Evolutionary conservation across 306 rosid genomes (phyloP), one percentile per base, ranked within the genome.

Genomic region (Medicago ruthenica): DNA sequence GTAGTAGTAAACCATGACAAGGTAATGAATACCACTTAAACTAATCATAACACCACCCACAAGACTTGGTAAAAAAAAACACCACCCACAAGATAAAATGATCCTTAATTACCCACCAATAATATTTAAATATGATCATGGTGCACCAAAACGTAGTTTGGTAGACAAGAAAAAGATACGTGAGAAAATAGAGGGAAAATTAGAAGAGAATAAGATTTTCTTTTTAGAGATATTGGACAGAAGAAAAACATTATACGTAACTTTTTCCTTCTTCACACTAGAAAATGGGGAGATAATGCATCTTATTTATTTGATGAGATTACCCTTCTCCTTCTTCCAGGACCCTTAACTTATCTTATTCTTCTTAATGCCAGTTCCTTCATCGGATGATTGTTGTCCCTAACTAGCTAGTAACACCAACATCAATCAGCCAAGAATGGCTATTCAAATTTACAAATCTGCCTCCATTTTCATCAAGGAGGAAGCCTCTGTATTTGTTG

Each of bases 391-490:
- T 27, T 27, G 31, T 24, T 59, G 17, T 24, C 18, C 17, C 40
- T 59, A 2, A 6, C 39, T 6, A 24, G 65, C 65, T 59, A 24
- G 34, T 34, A 51, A 51, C 58, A 51, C 58, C 21, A 51, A 51
- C 58, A 55, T 27, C 27, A 53, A 17, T n/a, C 11, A 18, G 16
- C 9, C 63, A 5, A 58, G 1, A 6, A 14, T 14, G 9, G 1
- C 12, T 27, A 14, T 31, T 61, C 18, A 31, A 31, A 15, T 27
- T 61, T 27, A 61, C 6, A 27, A 61, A 31, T 61, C 42, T 34
- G 21, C 67, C 44, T 61, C 42, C 18, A 61, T 9, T 34, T 61
- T 61, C 67, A 61, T 61, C 44, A 61, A 34, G 7, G 67, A 31
- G 2, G 67, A 31, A 61, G 44, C 42, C 13, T 61, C 67, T 7